These are phyloP conservation scores for Debaryomycetaceae sp. DNA, from an alignment of 1,139 yeast genomes.

Conservation along the genomic window DNA sequence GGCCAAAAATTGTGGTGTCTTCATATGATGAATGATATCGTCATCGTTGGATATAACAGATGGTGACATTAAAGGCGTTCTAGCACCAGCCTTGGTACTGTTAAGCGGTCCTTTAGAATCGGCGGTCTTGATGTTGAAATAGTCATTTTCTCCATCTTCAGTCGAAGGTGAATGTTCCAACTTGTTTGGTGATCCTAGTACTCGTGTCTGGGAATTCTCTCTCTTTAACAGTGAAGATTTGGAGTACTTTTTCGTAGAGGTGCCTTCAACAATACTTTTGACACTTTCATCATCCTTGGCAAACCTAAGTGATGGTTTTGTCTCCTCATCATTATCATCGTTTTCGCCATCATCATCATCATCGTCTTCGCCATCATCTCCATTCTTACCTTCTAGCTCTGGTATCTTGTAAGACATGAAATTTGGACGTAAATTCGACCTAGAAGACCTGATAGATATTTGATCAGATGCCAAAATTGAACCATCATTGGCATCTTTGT, in stretches of 20 bases:
- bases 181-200: background rate
- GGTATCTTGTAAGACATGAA: constrained; percentile 81
- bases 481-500: background rate
- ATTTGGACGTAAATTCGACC: constrained; percentile 53
- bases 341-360: constrained; percentile 9
- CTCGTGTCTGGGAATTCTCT: background rate
- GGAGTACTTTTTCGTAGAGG: background rate
- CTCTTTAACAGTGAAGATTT: background rate
- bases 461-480: constrained; percentile 14
- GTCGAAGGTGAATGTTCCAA: background rate
- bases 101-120: background rate
- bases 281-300: constrained; percentile 22
- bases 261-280: constrained; percentile 7
- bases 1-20: constrained; percentile 33
- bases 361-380: constrained; percentile 39
- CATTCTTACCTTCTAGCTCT: constrained; percentile 60
- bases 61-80: constrained; percentile 18
- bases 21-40: constrained; percentile 34
- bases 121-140: background rate
- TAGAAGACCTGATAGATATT: constrained; percentile 30
- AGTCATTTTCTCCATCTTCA: background rate
- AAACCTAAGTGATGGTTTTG: constrained; percentile 30
- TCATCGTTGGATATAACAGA: constrained; percentile 38
- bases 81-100: background rate
- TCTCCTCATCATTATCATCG: constrained; percentile 12